Evolutionary conservation across 495 filamentous ascomycete genomes (phyloP), one percentile per base, ranked within the genome.

Genomic region (Penicillium arizonense): DNA sequence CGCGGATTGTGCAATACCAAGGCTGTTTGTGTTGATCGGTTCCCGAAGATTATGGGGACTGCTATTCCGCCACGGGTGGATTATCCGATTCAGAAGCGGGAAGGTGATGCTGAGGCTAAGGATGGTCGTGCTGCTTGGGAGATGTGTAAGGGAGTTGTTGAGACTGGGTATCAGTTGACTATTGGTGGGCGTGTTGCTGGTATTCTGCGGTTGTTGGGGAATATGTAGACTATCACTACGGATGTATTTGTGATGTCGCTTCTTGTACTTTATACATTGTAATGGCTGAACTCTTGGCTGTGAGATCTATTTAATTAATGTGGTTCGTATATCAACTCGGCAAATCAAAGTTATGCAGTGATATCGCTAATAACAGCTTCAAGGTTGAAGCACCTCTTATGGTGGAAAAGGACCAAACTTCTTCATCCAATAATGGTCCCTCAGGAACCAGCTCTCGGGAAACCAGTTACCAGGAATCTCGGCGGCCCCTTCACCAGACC

Each of bases 1-100:
- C 80, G 90, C 28, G 83, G 82, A 0, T 59, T 97, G 42, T 94
- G 90, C 62, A 97, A 96, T 73, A 55, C 84, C 23, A 98, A 97
- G 75, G 79, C 88, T 20, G 76, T 97, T 23, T 95, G 90, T 62
- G 78, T 82, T 52, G 94, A 98, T 76, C 72, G 85, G 26, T 86
- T 78, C 54, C 75, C 77, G 1, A 60, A 63, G 41, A 32, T 79
- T 34, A 77, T 65, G 69, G 75, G 80, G 30, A 98, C 94, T 24
- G 71, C 77, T 6, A 97, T 98, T 46, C 94, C 94, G 12, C 72
- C 72, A 26, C 78, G 85, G 1, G 76, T 96, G 59, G 84, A 87
- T 58, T 96, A 97, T 72, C 93, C 92, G 5, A 86, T 93, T 49
- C 60, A 68, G 33, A 74, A 76, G 47, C 56, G 63, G 0, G 66